Evolutionary conservation across 1,139 yeast genomes (phyloP).

Genomic region (Lodderomyces parapsilosis): DNA sequence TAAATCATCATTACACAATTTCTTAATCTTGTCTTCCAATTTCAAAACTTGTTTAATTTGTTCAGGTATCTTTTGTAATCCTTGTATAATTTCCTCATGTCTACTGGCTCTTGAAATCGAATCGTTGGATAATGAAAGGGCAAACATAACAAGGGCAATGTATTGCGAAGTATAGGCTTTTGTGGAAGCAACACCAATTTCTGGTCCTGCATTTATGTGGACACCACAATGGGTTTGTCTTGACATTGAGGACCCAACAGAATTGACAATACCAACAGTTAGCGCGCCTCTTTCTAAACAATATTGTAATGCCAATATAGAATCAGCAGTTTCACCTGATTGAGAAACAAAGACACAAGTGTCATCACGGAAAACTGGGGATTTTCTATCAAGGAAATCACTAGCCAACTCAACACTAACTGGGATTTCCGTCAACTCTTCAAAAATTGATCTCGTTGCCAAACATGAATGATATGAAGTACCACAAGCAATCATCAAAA

Average conservation of each 20-base stretch:
- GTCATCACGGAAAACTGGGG: slow-evolving; percentile 97
- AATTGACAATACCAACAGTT: slow-evolving; percentile 90
- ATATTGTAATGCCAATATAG: slow-evolving; percentile 94
- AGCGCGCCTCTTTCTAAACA: slow-evolving; percentile 97
- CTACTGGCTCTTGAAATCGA: slow-evolving; percentile 74
- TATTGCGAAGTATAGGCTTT: slow-evolving; percentile 98
- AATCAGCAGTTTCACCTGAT: slow-evolving; percentile 98
- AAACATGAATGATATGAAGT: slow-evolving; percentile 98
- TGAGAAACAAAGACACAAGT: slow-evolving; percentile 97
- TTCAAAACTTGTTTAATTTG: slow-evolving; percentile 78
- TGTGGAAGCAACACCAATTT: slow-evolving; percentile 99
- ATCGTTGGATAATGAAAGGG: slow-evolving; percentile 89
- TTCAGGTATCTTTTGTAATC: slow-evolving; percentile 78
- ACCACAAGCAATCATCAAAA: slow-evolving; percentile 99
- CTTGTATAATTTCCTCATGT: slow-evolving; percentile 83
- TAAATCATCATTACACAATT: slow-evolving; percentile 69
- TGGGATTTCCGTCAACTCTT: slow-evolving; percentile 95
- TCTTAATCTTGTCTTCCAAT: slow-evolving; percentile 72
- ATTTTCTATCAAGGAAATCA: slow-evolving; percentile 90
- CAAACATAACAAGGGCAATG: slow-evolving; percentile 96
- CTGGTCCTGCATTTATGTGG: slow-evolving; percentile 99
- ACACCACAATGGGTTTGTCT: slow-evolving; percentile 98
- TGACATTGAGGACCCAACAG: slow-evolving; percentile 95
- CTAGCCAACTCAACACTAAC: slow-evolving; percentile 96
- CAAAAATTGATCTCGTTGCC: slow-evolving; percentile 95